Evolutionary conservation across 2,329 filamentous ascomycete genomes (phyloP).

Genomic region (Fusarium begoniae): DNA sequence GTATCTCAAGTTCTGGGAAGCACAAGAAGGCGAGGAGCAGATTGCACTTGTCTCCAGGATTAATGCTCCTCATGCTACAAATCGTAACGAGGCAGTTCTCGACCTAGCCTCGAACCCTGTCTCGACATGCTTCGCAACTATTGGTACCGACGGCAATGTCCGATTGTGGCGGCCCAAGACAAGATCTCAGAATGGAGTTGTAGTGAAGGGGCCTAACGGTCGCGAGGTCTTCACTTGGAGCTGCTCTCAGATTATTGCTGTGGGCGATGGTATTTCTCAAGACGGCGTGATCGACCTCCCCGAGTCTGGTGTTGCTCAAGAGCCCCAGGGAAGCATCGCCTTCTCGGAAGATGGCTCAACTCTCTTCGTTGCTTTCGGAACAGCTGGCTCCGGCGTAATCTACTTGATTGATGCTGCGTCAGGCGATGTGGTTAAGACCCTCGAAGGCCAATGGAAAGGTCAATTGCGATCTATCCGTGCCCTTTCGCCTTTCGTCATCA

Average conservation of each 20-base stretch:
- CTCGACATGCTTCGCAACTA: conserved; percentile 79
- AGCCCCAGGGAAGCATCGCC: conserved; percentile 70
- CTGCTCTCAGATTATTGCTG: conserved; percentile 67
- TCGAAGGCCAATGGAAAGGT: conserved; percentile 73
- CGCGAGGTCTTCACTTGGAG: conserved; percentile 77
- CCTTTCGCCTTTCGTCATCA: conserved; percentile 76
- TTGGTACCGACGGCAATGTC: conserved; percentile 82
- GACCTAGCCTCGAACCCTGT: conserved; percentile 77
- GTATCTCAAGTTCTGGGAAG: conserved; percentile 89
- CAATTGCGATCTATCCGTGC: conserved; percentile 75
- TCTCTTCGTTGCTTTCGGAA: conserved; percentile 73
- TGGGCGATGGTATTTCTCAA: conserved; percentile 61
- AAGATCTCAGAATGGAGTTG: conserved; percentile 73
- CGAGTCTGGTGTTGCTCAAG: conserved; percentile 41
- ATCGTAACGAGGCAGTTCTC: conserved; percentile 68
- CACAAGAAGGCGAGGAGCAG: conserved; percentile 63
- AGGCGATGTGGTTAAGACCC: conserved; percentile 71
- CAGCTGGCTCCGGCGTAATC: conserved; percentile 67
- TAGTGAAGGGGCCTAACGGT: conserved; percentile 66
- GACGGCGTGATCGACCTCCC: conserved; percentile 45
- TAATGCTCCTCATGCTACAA: conserved; percentile 79
- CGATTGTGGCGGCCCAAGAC: conserved; percentile 83
- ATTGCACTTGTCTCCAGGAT: conserved; percentile 86
- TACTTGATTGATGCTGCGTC: conserved; percentile 80
- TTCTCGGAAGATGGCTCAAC: conserved; percentile 89